Evolutionary conservation across 139 green algal genomes (phyloP), one percentile per base, ranked within the genome.

Genomic region (Zygnema circumcarinatum): DNA sequence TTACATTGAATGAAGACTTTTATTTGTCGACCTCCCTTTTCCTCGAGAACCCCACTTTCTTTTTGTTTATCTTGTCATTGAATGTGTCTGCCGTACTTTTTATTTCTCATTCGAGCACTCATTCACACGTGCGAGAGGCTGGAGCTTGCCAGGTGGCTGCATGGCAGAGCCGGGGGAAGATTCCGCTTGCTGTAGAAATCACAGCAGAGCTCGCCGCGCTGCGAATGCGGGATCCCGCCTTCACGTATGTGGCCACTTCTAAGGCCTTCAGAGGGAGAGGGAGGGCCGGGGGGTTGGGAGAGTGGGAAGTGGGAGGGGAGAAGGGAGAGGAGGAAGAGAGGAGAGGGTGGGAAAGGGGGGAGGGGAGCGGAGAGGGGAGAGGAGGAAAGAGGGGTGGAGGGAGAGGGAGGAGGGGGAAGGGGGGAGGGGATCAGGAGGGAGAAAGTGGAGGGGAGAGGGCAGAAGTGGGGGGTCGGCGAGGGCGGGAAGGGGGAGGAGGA

Each of bases 141-240:
- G 47, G 7, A 11, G 69, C 11, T 40, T 38, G 76, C 76, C 76
- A 86, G 80, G 80, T 86, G 80, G 41, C 80, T 36, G 80, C 80
- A 2, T 86, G 80, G 80, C 52, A 80, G 41, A 41, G 33, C 80
- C 40, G 80, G 80, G 80, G 80, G 16, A 1, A 40, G 16, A 25
- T 86, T 22, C 80, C 80, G 2, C 62, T 79, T 38, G 67, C 80
- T 22, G 80, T 86, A n/a, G 80, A 86, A 20, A 41, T 79, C 29
- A 86, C 80, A 79, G 80, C 80, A 39, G 80, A 79, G 42, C 67
- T 86, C n/a, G 36, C 32, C 7, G 39, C 29, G 29, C n/a, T 38
- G 25, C 54, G 42, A 40, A 38, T 79, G 80, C 80, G 62, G 32
- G 80, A 86, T 39, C 53, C 80, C 0, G 32, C 33, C 2, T 29